phyloP scores from a whole-genome alignment of 192 early-diverging fungal genomes.

The Backusella macrospora region DNA sequence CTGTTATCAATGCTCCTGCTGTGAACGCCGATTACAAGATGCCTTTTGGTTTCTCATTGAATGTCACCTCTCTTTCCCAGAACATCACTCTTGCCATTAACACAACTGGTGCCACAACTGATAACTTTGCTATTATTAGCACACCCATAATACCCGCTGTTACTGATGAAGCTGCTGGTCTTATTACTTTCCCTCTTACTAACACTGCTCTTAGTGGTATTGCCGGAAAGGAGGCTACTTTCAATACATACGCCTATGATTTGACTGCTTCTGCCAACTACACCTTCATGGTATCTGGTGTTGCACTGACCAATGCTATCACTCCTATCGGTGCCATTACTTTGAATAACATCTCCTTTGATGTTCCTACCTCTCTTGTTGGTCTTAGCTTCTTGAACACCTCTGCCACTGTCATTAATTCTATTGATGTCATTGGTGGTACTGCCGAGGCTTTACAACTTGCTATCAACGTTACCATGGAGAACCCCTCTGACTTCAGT shows the following conservation, averaged over 20 bases:
- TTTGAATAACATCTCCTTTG: conserved; percentile 56
- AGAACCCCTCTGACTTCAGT: conserved; percentile 48
- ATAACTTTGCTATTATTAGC: conserved; percentile 25
- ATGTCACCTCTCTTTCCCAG: conserved; percentile 55
- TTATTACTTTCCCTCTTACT: conserved; percentile 52
- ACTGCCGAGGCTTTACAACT: conserved; percentile 41
- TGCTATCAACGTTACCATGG: conserved; percentile 46
- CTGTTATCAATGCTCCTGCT: conserved; percentile 47
- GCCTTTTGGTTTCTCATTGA: conserved; percentile 66
- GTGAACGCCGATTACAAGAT: conserved; percentile 55
- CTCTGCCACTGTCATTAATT: conserved; percentile 54
- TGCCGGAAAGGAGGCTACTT: conserved; percentile 47
- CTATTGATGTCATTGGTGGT: conserved; percentile 59
- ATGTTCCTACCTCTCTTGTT: conserved; percentile 46
- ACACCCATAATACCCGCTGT: conserved; percentile 33
- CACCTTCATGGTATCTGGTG: conserved; percentile 48
- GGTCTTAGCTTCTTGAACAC: conserved; percentile 62
- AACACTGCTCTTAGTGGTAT: conserved; percentile 46
- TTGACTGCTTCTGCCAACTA: conserved; percentile 47
- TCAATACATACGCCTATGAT: conserved; percentile 54
- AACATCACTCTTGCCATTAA: conserved; percentile 48
- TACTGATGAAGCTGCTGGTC: conserved; percentile 45
- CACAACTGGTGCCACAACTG: conserved; percentile 28
- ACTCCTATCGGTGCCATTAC: conserved; percentile 60
- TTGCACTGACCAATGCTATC: conserved; percentile 50